These are phyloP conservation scores for Phytophthora cajani DNA, from an alignment of 352 stramenopile genomes.

Conservation along the genomic window DNA sequence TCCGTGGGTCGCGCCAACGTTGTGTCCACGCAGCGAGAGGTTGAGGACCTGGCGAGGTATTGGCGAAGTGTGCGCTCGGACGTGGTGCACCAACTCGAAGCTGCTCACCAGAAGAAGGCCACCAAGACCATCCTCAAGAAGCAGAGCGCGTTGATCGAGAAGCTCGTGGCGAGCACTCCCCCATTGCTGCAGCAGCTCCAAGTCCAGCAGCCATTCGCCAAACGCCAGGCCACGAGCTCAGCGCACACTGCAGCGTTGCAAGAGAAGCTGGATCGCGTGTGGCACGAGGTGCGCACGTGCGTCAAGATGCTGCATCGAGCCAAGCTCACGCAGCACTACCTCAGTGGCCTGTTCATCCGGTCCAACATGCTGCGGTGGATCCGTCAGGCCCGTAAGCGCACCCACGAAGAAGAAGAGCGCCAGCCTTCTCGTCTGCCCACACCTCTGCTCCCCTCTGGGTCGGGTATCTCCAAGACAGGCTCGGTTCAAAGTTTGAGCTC, in stretches of 20 bases:
- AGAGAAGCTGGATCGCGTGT: slow-evolving; percentile 43
- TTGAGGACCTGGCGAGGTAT: slow-evolving; percentile 72
- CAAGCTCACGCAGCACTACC: slow-evolving; percentile 75
- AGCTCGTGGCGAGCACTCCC: slow-evolving; percentile 43
- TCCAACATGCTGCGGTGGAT: slow-evolving; percentile 70
- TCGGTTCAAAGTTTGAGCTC: slow-evolving; percentile 25
- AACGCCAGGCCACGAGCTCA: slow-evolving; percentile 30
- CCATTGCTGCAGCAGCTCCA: slow-evolving; percentile 21
- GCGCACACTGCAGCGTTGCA: slow-evolving; percentile 24
- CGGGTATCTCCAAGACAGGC: slow-evolving; percentile 16
- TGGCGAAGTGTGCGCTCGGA: slow-evolving; percentile 61
- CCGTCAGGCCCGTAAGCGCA: slow-evolving; percentile 48
- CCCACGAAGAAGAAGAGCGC: slow-evolving; percentile 39
- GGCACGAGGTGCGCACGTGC: slow-evolving; percentile 67
- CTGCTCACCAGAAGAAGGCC: slow-evolving; percentile 65
- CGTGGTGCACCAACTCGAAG: slow-evolving; percentile 59
- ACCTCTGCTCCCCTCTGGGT: slow-evolving; percentile 8
- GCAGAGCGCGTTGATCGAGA: slow-evolving; percentile 65
- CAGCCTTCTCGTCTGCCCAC: slow-evolving; percentile 7
- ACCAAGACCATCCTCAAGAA: slow-evolving; percentile 67
- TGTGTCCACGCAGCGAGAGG: slow-evolving; percentile 55
- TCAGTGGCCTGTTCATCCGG: slow-evolving; percentile 69
- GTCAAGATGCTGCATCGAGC: slow-evolving; percentile 71
- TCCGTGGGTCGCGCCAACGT: slow-evolving; percentile 66
- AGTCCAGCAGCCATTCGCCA: slow-evolving; percentile 19